Evolutionary conservation across 495 filamentous ascomycete species (phyloP).

Genomic region (Jackrogersella minutella): DNA sequence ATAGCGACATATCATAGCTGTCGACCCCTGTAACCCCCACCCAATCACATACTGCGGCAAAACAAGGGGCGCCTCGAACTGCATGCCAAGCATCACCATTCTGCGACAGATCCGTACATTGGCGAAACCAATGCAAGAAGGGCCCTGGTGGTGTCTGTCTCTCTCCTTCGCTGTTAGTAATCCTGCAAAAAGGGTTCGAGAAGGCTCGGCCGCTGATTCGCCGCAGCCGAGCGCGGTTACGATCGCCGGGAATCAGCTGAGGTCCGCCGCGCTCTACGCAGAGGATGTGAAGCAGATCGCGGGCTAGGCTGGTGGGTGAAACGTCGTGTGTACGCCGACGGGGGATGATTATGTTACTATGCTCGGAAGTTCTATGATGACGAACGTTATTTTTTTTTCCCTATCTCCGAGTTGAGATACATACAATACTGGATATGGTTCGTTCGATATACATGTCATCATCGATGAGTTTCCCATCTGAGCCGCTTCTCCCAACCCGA

Average conservation of each 20-base stretch:
- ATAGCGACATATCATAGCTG: background rate
- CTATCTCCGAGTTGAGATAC: no score
- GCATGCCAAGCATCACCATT: conserved; percentile 30
- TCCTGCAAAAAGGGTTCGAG: conserved; percentile 11
- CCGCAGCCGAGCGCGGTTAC: conserved; percentile 30
- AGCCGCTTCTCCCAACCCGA: conserved; percentile 13
- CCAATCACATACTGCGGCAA: conserved; percentile 24
- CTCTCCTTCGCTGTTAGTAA: background rate
- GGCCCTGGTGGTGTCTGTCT: background rate
- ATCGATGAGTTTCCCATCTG: conserved; percentile 2
- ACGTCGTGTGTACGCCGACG: conserved; percentile 20
- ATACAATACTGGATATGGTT: no score
- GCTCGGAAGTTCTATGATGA: background rate
- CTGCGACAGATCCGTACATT: conserved; percentile 42
- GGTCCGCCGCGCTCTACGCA: conserved; percentile 16
- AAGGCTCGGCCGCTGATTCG: conserved; percentile 28
- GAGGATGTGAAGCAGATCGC: conserved; percentile 23
- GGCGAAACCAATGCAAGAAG: conserved; percentile 38
- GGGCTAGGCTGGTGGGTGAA: conserved; percentile 26
- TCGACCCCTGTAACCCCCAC: conserved; percentile 5
- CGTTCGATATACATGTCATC: background rate
- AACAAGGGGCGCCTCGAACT: conserved; percentile 13
- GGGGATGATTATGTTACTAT: background rate
- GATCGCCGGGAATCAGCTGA: conserved; percentile 41
- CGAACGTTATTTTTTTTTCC: no score